Evolutionary conservation across 164 flowering plant genomes (phyloP).

Genomic region (Dillenia suffruticosa): DNA sequence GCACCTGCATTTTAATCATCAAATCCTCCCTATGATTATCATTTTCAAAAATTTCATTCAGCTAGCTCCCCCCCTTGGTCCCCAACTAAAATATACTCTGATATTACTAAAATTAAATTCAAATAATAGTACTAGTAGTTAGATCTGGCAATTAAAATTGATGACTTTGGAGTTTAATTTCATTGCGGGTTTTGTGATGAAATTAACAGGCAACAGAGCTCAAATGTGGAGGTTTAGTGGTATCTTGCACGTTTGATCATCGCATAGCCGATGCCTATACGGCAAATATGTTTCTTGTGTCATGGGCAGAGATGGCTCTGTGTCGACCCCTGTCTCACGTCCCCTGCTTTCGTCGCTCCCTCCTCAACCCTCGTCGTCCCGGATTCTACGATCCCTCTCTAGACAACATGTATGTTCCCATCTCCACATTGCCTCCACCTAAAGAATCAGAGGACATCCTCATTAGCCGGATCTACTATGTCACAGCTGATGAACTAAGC

Average conservation of each 20-base stretch:
- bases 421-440: slow-evolving; percentile 14
- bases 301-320: slow-evolving; percentile 35
- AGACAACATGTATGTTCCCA: slow-evolving; percentile 21
- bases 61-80: no score
- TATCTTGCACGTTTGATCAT: slow-evolving; percentile 46
- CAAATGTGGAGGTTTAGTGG: slow-evolving; percentile 44
- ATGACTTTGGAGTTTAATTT: no score
- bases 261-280: slow-evolving; percentile 54
- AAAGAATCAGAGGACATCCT: background rate
- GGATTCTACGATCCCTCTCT: slow-evolving; percentile 9
- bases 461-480: slow-evolving; percentile 30
- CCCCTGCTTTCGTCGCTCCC: slow-evolving; percentile 15
- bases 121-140: no score
- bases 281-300: slow-evolving; percentile 40
- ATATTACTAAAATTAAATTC: no score
- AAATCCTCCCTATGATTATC: no score
- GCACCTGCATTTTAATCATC: no score
- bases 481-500: slow-evolving; percentile 11
- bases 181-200: no score
- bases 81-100: no score
- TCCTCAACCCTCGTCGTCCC: slow-evolving; percentile 18
- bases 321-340: slow-evolving; percentile 9
- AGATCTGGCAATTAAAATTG: no score
- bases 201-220: slow-evolving; percentile 24
- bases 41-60: no score